Percentiles rank a stretch among this genome's conserved stretches.
Conservation (phyloP, 1,139 yeast genomes). For the Candida glucosophila region DNA sequence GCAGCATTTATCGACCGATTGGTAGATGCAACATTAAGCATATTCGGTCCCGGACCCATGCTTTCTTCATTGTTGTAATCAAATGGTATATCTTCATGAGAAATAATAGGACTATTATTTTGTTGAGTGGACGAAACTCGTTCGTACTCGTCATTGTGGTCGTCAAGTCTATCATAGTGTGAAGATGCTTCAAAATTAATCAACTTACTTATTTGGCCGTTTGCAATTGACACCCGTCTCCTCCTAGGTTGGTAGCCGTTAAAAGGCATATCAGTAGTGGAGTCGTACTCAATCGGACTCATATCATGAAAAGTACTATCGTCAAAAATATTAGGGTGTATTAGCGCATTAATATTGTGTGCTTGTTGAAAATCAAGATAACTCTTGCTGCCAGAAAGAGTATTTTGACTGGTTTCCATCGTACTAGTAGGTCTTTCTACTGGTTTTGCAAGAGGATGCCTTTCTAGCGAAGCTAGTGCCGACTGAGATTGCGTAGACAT, state of each 20-base stretch:
- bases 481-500: no score
- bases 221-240: slow-evolving; percentile 62
- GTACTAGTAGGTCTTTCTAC: no score
- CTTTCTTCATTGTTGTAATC: no score
- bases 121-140: not conserved
- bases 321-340: slow-evolving; percentile 30
- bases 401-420: no score
- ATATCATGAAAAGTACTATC: slow-evolving; percentile 49
- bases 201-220: slow-evolving; percentile 73
- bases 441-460: no score
- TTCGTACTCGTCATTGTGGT: not conserved
- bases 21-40: not conserved
- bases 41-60: not conserved
- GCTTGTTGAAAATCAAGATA: no score
- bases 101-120: not conserved
- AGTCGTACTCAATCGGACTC: slow-evolving; percentile 58
- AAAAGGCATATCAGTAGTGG: slow-evolving; percentile 38
- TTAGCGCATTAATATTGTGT: no score
- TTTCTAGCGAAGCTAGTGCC: no score
- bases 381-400: no score
- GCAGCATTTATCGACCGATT: not conserved
- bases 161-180: slow-evolving; percentile 9
- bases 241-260: slow-evolving; percentile 36
- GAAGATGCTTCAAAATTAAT: slow-evolving; percentile 39
- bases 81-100: no score